Base-by-base conservation (phyloP, 2,329 filamentous ascomycete genomes). In the Pseudogymnoascus sp. region DNA sequence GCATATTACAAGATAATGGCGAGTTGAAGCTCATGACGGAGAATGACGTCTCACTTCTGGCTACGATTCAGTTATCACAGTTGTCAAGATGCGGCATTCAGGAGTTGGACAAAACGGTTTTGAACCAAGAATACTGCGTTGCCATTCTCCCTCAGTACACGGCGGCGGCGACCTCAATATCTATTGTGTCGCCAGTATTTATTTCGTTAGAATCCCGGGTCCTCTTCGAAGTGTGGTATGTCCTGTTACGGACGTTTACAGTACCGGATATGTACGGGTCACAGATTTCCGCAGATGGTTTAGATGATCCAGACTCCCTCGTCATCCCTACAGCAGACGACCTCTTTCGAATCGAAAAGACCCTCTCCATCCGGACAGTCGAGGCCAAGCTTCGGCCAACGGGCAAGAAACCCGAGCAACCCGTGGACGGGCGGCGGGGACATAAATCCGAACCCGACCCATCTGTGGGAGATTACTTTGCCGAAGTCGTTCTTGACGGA, bases 181-280 rank as follows among this genome's bases (percentile, higher is more conserved):
- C 89, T 6, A 84, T 93, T 28, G 87, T 92, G 65, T 86, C 90
- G n/a, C 93, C 95, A 0, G 87, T 98, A 37, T 97, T 96, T 73
- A 80, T 99, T 36, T 90, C 91, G 3, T 78, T 97, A 51, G 93
- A 98, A 69, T 93, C 86, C 25, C 85, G 93, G 45, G 86, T 96
- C 6, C 81, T 96, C n/a, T 96, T 96, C 71, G 95, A 99, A 74
- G 95, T 97, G 11, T 99, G 95, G 95, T 93, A 96, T 71, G 93
- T 96, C 6, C 79, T 99, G 8, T 76, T 99, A 31, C 86, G 93
- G 67, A 92, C 93, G 0, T 97, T 97, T 75, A 92, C 93, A 0
- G 88, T 96, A 54, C 93, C 95, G 0, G 92, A 97, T 70, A 81
- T 98, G 11, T 98, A 96, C 73, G 90, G 73, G 0, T 25, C 36